Base-by-base conservation (phyloP, 2,329 filamentous ascomycete species). In the Calonectria henricotiae region DNA sequence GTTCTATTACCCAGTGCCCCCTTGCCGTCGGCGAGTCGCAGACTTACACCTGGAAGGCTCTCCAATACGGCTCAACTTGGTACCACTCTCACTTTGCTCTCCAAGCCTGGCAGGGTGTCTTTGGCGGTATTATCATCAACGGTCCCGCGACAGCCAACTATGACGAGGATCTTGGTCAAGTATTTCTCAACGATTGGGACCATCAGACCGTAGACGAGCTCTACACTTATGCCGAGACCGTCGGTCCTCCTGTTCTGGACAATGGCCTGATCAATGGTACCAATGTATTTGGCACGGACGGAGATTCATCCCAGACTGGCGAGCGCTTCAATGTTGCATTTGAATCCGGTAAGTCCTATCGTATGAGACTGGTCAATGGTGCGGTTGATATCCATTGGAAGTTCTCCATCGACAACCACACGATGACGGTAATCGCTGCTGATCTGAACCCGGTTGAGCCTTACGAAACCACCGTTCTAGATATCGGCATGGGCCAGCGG, bases 161-260 rank as follows among this genome's bases (percentile, higher is more conserved):
- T 74, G 90, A 93, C 69, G 84, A 87, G 62, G 91, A 93, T 75
- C 82, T 92, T 0, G 91, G 91, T 3, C 80, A 85, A 8, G 74
- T 92, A 2, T 83, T 90, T 25, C 77, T 92, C 6, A 87, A 85
- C 17, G 90, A 92, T 74, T 92, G 89, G 88, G 86, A 86, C 72
- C 86, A 89, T 70, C 65, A 74, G 32, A 85, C 83, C 0, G 81
- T 82, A 4, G 84, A 85, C 65, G 72, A 82, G 64, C 76, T 86
- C 2, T 82, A 80, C 44, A 51, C 63, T 2, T 13, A 60, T n/a
- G 80, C 79, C 35, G 71, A 80, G 71, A 74, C 71, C 13, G 63
- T n/a, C 27, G 81, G 79, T 7, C 82, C 84, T 1, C 83, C 83
- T 0, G 74, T 71, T 0, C 73, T 87, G 0, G 82, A 86, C 17